Conservation (phyloP, 164 flowering plant species). For the Hamamelis virginiana region DNA sequence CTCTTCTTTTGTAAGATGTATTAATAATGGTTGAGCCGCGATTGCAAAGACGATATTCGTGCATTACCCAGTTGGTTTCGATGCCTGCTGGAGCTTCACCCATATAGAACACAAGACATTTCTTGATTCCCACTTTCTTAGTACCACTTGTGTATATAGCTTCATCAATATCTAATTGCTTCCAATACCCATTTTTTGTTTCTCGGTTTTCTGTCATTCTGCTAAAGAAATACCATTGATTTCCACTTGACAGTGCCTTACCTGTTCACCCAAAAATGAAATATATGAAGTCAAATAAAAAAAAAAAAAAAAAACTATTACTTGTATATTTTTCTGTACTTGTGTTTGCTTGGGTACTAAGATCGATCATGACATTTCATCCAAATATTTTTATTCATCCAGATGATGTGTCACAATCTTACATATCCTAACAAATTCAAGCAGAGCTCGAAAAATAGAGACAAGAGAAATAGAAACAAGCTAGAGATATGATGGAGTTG, state of each 20-base stretch:
- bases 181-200: slow-evolving; percentile 38
- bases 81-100: slow-evolving; percentile 18
- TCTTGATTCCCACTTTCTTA: slow-evolving; percentile 33
- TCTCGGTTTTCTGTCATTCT: slow-evolving; percentile 14
- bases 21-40: neutral
- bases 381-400: no score
- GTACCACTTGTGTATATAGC: slow-evolving; percentile 17
- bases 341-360: no score
- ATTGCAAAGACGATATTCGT: slow-evolving; percentile 32
- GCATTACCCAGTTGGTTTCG: slow-evolving; percentile 45
- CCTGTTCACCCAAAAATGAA: slow-evolving; percentile 13
- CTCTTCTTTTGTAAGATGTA: neutral
- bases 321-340: no score
- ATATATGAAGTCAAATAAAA: neutral
- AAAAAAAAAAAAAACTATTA: no score
- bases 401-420: no score
- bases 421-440: no score
- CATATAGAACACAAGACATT: slow-evolving; percentile 24
- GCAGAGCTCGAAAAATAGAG: neutral
- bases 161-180: slow-evolving; percentile 17
- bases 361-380: no score
- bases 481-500: no score
- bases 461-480: neutral
- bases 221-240: slow-evolving; percentile 33
- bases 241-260: slow-evolving; percentile 31